Evolutionary conservation across 139 green algal genomes (phyloP), one percentile per base, ranked within the genome.

Genomic region (Chlamydomonas incerta): DNA sequence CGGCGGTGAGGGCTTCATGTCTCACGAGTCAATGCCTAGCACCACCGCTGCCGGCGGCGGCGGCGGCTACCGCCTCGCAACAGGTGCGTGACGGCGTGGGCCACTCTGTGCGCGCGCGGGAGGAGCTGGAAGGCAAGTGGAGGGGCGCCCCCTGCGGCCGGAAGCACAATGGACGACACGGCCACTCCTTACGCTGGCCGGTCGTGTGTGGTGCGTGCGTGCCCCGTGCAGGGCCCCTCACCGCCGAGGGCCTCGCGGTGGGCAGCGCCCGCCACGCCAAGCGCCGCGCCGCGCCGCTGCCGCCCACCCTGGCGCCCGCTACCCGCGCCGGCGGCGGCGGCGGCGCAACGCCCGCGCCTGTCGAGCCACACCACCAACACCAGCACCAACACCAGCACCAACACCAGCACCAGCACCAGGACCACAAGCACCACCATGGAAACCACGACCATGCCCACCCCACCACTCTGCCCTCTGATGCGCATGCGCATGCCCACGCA

Each of bases 1-100:
- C 65, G 86, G 66, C 14, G 86, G 80, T 23, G 73, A 72, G 18
- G 88, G 65, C 21, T 90, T 92, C 52, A 72, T 92, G 82, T 90
- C 85, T 0, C 89, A 92, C 69, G 89, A 92, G 82, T 73, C 80
- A 2, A 26, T 60, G 37, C 55, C 84, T 4, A 20, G 37, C 15
- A n/a, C 20, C 15, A 4, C 24, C 35, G 76, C 26, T 6, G 58
- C 55, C 34, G 20, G 6, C 58, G 31, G 71, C 58, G 31, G 71
- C 35, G 46, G 70, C 8, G 73, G 71, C 20, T 81, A 60, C 69
- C 47, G 72, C 9, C 37, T 72, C 9, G 20, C 21, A 2, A 14
- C 70, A 57, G 55, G 70, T 87, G 69, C 60, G 31, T 60, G 35
- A n/a, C n/a, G n/a, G n/a, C n/a, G n/a, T n/a, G n/a, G n/a, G n/a